Conservation (phyloP, 495 filamentous ascomycete genomes). For the Aspergillus steynii region DNA sequence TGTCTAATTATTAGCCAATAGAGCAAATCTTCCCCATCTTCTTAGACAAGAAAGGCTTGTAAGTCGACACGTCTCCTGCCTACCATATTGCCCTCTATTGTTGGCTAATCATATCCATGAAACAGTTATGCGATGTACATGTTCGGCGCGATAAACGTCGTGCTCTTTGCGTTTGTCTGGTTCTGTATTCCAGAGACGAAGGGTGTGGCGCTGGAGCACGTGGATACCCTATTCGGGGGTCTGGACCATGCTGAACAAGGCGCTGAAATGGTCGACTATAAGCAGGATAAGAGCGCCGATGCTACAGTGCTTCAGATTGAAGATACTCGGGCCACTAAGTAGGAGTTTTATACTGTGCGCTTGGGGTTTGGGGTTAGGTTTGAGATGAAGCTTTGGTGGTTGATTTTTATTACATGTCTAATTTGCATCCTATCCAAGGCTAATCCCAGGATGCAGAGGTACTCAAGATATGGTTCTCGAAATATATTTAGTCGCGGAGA, state of each 20-base stretch:
- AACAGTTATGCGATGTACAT: conserved; percentile 1
- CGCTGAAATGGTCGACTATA: background rate
- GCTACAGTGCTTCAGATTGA: no score
- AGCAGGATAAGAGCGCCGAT: no score
- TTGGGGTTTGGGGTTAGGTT: no score
- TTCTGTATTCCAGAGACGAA: conserved; percentile 6
- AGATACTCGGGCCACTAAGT: no score
- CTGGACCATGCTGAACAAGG: background rate
- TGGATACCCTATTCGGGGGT: conserved; percentile 8
- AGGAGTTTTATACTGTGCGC: no score
- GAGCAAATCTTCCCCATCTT: conserved; percentile 65
- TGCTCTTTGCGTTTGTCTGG: background rate
- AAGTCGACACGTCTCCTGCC: background rate
- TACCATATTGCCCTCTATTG: background rate
- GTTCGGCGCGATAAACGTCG: background rate
- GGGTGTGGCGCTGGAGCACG: background rate
- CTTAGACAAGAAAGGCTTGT: conserved; percentile 37
- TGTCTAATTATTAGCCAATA: no score
- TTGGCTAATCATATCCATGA: background rate
- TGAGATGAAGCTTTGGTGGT: no score
- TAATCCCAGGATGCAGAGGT: no score
- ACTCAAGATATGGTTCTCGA: no score
- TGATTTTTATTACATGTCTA: no score
- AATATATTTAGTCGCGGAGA: no score
- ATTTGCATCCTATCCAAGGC: no score